These are phyloP conservation scores for Aspergillus udagawae DNA, from an alignment of 2,329 filamentous ascomycete genomes.

Conservation along the genomic window DNA sequence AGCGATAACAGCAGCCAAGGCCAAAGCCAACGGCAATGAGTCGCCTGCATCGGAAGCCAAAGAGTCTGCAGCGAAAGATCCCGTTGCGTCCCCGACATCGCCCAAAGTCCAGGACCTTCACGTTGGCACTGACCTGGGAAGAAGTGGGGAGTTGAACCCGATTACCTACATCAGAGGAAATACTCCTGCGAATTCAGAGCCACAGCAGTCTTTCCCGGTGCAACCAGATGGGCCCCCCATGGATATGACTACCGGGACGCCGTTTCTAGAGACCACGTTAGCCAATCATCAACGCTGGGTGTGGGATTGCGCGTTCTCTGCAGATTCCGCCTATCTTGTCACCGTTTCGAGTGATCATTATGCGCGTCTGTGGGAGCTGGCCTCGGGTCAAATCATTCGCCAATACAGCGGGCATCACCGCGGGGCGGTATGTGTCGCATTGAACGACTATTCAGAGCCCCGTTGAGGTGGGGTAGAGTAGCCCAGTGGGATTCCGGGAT, in stretches of 20 bases:
- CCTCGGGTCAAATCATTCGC: conserved; percentile 80
- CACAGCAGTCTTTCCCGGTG: conserved; percentile 30
- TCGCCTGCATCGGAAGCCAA: not conserved
- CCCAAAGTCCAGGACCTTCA: conserved; percentile 17
- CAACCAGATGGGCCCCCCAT: conserved; percentile 39
- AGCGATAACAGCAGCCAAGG: conserved; percentile 18
- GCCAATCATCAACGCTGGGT: conserved; percentile 93
- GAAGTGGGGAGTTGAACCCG: conserved; percentile 15
- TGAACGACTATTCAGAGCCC: conserved; percentile 71
- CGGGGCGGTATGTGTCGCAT: conserved; percentile 83
- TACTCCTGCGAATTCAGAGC: conserved; percentile 22
- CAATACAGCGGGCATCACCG: conserved; percentile 95
- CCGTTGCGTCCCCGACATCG: conserved; percentile 14
- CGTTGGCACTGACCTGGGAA: conserved; percentile 19
- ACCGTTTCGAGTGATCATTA: conserved; percentile 94
- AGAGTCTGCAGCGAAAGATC: conserved; percentile 8
- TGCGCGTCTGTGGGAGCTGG: conserved; percentile 83
- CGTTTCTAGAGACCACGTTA: conserved; percentile 80
- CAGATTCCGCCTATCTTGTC: conserved; percentile 87
- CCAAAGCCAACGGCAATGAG: conserved; percentile 13
- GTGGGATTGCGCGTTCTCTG: conserved; percentile 94
- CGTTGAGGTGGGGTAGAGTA: conserved; percentile 21
- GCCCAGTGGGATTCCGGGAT: not conserved
- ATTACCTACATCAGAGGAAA: conserved; percentile 26
- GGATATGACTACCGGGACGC: conserved; percentile 47